Evolutionary conservation across 345 rosid genomes (phyloP).

Genomic region (Geranium brycei): DNA sequence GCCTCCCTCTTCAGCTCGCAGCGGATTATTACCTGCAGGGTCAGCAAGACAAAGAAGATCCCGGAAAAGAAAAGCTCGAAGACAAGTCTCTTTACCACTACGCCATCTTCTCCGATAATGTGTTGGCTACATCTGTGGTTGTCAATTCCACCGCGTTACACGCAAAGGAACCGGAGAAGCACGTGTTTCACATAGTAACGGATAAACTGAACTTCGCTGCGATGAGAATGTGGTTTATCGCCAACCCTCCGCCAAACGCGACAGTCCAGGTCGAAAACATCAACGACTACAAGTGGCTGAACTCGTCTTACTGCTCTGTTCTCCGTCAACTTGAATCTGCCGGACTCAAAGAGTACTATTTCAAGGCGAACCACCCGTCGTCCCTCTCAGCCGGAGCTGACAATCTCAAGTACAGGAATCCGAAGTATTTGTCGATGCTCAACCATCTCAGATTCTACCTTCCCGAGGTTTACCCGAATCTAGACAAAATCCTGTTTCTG

Average conservation of each 20-base stretch:
- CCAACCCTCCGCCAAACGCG: constrained; percentile 15
- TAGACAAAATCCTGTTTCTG: constrained; percentile 19
- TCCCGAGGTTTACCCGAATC: constrained; percentile 20
- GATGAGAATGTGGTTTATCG: constrained; percentile 45
- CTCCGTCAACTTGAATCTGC: constrained; percentile 21
- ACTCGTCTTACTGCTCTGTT: constrained; percentile 22
- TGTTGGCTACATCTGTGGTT: constrained; percentile 88
- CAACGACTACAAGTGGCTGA: constrained; percentile 19
- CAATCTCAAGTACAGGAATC: constrained; percentile 21
- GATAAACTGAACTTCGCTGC: constrained; percentile 60
- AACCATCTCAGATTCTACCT: constrained; percentile 23
- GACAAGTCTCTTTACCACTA: constrained; percentile 78
- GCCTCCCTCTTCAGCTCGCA: constrained; percentile 78
- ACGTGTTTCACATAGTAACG: constrained; percentile 84
- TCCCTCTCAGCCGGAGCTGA: constrained; percentile 17
- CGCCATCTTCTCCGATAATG: constrained; percentile 92
- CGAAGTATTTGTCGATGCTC: constrained; percentile 21
- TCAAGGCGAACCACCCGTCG: constrained; percentile 18
- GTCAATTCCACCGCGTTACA: constrained; percentile 75
- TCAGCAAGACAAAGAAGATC: constrained; percentile 29
- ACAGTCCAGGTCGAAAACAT: constrained; percentile 18
- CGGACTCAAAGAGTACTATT: constrained; percentile 17
- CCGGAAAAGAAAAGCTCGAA: constrained; percentile 38
- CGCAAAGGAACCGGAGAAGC: constrained; percentile 64
- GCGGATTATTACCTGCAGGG: constrained; percentile 57